Evolutionary conservation across 805 yeast genomes (phyloP), one percentile per base, ranked within the genome.

Genomic region (Candida piceae): DNA sequence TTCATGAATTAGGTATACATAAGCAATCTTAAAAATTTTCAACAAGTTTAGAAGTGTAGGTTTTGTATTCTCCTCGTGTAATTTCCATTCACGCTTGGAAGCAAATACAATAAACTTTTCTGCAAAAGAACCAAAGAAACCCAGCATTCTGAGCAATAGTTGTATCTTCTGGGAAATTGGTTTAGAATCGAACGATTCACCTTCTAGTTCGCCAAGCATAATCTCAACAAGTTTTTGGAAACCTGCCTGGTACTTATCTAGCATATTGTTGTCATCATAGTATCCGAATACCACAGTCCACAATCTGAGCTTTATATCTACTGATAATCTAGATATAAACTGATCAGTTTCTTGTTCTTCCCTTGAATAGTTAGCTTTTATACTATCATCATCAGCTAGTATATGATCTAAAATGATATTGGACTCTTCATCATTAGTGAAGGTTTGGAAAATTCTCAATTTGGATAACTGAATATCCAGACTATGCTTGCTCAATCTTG

Each of bases 261-360:
- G 29, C 16, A 62, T 50, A 2, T 43, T 29, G 15, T 55, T 49
- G 3, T 52, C 53, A 11, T 59, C 53, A 48, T 82, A 84, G 38
- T 71, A 70, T 44, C 72, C 75, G 32, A 86, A 68, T 13, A 89
- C 62, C 17, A 82, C 69, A 22, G 74, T 76, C 95, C 97, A 89
- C 3, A 93, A 60, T 36, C 80, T 79, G 26, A 88, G 61, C 38
- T 74, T 75, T 53, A 87, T 70, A 16, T 76, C 80, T 16, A 82
- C 63, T 0, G 93, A 76, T 0, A 94, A 77, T 10, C 64, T 66
- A 3, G 66, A 60, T 12, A 93, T 64, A 51, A 90, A 86, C 10
- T 64, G 57, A 16, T 69, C 64, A 56, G 87, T 78, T 7, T 88
- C 78, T 12, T 51, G 45, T 24, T 72, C 66, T 24, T 69, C 72